These are phyloP conservation scores for Irpex sp. DNA, from an alignment of 1,284 basidiomycete species.

Conservation along the genomic window DNA sequence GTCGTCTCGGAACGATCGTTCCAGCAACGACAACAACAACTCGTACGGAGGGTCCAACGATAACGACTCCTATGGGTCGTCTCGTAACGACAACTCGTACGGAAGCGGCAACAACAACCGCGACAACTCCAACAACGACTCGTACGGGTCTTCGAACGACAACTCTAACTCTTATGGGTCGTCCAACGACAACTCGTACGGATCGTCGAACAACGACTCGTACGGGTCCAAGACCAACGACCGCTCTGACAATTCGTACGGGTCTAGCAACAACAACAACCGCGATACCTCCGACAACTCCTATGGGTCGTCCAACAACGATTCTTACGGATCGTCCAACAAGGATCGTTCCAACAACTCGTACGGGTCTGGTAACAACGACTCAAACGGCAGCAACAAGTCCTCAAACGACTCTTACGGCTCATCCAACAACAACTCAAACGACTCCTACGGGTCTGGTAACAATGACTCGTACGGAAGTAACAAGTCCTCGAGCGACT, in stretches of 20 bases:
- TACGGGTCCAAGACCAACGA: slow-evolving; percentile 10
- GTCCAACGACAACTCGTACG: slow-evolving; percentile 1
- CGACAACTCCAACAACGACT: slow-evolving; percentile 2
- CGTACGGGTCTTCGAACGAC: slow-evolving; percentile 4
- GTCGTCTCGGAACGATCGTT: slow-evolving; percentile 6
- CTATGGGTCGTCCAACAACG: not conserved
- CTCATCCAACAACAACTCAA: not conserved
- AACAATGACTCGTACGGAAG: slow-evolving; percentile 8
- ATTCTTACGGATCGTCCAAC: not conserved
- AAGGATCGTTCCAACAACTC: slow-evolving; percentile 1
- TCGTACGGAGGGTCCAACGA: not conserved
- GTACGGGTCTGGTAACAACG: slow-evolving; percentile 1
- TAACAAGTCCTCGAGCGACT: slow-evolving; percentile 3
- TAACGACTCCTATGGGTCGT: not conserved
- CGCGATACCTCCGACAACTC: slow-evolving; percentile 9
- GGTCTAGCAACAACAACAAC: slow-evolving; percentile 6
- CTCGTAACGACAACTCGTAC: slow-evolving; percentile 5
- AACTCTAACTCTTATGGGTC: slow-evolving; percentile 5
- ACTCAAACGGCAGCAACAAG: not conserved
- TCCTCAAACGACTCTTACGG: not conserved
- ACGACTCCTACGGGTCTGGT: not conserved
- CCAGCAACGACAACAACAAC: slow-evolving; percentile 4
- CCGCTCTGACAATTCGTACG: slow-evolving; percentile 2
- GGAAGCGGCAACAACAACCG: slow-evolving; percentile 9
- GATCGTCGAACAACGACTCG: slow-evolving; percentile 5